Evolutionary conservation across 331 rosid species (phyloP), one percentile per base, ranked within the genome.

Genomic region (Ulmus americana): DNA sequence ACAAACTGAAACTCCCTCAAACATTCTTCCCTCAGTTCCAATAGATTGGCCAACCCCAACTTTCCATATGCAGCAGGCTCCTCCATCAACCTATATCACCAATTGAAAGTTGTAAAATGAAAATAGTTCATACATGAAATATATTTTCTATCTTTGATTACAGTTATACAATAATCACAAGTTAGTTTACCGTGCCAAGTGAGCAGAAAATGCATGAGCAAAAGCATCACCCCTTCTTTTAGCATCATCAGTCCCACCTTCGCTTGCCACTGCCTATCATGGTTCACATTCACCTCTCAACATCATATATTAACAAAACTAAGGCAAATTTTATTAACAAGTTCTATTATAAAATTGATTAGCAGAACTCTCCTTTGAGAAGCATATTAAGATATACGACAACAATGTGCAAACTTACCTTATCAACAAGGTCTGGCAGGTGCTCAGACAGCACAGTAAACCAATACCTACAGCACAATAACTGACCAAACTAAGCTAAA

Each of bases 241-340:
- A 59, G 99, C 99, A 81, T 94, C 97, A 63, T 87, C 97, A 6
- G 96, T 90, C 70, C 99, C 90, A 73, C 97, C 99, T 85, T 94
- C 99, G 71, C 99, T 94, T 69, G 99, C 99, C 70, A 90, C 97
- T 35, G 99, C 99, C 99, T 94, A 71, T 51, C 80, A 82, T 55
- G 67, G 62, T 59, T 71, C 70, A 76, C 46, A 39, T 9, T 10
- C 39, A 71, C 45, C 5, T 46, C 59, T 77, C 70, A 75, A 73
- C 51, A 65, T 77, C 76, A 74, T 46, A 55, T 38, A 55, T 18
- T 39, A 42, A 60, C 8, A 11, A 45, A 28, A 28, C 35, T 28
- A 28, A 28, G 0, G 4, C 35, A 28, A 28, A 28, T 28, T 28
- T 28, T 28, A 28, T 28, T 28, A 28, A 20, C 22, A 28, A 28